phyloP scores from a whole-genome alignment of 768 basidiomycete genomes.

The Suillus paluster region DNA sequence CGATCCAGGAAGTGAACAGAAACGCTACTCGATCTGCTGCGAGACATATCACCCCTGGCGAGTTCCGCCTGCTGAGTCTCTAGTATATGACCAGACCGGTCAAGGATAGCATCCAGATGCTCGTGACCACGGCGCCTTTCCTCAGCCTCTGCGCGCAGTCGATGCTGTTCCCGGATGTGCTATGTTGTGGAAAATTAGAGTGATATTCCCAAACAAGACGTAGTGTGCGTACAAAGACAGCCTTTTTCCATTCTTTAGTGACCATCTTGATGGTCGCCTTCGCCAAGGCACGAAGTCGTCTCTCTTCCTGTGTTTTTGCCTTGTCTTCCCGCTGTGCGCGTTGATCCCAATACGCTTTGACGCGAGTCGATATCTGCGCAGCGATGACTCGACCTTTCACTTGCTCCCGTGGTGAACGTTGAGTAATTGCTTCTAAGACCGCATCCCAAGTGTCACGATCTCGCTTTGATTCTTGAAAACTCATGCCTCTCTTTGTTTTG shows the following conservation, averaged over 20 bases:
- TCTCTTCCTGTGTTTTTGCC: slow-evolving; percentile 64
- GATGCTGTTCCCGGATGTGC: slow-evolving; percentile 77
- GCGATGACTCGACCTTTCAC: slow-evolving; percentile 48
- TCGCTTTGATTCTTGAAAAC: slow-evolving; percentile 28
- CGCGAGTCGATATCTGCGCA: slow-evolving; percentile 60
- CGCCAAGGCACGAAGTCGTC: slow-evolving; percentile 64
- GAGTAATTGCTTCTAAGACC: slow-evolving; percentile 52
- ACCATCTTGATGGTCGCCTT: slow-evolving; percentile 75
- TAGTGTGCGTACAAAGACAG: slow-evolving; percentile 66
- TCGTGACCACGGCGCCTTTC: slow-evolving; percentile 79
- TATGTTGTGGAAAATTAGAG: slow-evolving; percentile 29
- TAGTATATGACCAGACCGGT: slow-evolving; percentile 86
- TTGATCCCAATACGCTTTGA: slow-evolving; percentile 79
- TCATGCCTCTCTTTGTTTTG: neutral
- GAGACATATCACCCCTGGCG: slow-evolving; percentile 49
- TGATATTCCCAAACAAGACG: neutral
- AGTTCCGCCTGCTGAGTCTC: slow-evolving; percentile 83
- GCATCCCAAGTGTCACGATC: slow-evolving; percentile 60
- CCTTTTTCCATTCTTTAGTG: slow-evolving; percentile 84
- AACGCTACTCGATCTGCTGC: slow-evolving; percentile 63
- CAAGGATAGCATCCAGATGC: slow-evolving; percentile 88
- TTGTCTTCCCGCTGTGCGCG: slow-evolving; percentile 65
- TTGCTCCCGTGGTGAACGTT: slow-evolving; percentile 23
- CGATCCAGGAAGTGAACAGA: slow-evolving; percentile 32
- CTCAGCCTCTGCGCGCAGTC: slow-evolving; percentile 69